phyloP scores from a whole-genome alignment of 2,329 filamentous ascomycete species.

The Fusarium brachygibbosum region DNA sequence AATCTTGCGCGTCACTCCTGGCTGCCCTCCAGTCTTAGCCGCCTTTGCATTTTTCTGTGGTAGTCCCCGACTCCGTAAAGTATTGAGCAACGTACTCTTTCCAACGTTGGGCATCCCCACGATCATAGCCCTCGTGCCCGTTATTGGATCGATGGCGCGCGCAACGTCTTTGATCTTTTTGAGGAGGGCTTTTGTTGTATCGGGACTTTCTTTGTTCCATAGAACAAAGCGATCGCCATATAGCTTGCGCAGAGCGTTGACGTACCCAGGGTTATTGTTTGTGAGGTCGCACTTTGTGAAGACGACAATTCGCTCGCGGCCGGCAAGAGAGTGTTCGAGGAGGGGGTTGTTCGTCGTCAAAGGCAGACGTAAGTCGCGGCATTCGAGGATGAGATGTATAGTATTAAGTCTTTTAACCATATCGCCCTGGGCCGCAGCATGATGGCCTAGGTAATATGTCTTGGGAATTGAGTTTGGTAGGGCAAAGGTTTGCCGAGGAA shows the following conservation, averaged over 20 bases:
- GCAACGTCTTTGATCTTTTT: slow-evolving; percentile 53
- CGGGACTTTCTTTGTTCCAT: slow-evolving; percentile 57
- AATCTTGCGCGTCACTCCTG: slow-evolving; percentile 90
- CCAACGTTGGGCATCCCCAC: slow-evolving; percentile 99
- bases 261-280: slow-evolving; percentile 50
- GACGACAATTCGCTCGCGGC: slow-evolving; percentile 81
- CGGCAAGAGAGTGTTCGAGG: slow-evolving; percentile 82
- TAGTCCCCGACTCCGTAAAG: slow-evolving; percentile 76
- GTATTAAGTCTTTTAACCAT: slow-evolving; percentile 87
- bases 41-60: slow-evolving; percentile 70
- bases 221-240: slow-evolving; percentile 58
- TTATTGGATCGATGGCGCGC: slow-evolving; percentile 67
- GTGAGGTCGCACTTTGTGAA: slow-evolving; percentile 92
- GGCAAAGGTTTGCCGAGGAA: slow-evolving; percentile 80
- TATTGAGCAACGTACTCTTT: slow-evolving; percentile 94
- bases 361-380: slow-evolving; percentile 91
- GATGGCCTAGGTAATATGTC: slow-evolving; percentile 96
- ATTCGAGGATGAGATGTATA: slow-evolving; percentile 92
- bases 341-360: slow-evolving; percentile 90
- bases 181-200: slow-evolving; percentile 58
- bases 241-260: slow-evolving; percentile 51
- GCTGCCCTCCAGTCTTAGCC: slow-evolving; percentile 85
- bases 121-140: slow-evolving; percentile 86
- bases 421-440: slow-evolving; percentile 78
- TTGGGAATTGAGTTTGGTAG: slow-evolving; percentile 80